phyloP scores from a whole-genome alignment of 2,329 filamentous ascomycete species.

The Kalmusia sp. region DNA sequence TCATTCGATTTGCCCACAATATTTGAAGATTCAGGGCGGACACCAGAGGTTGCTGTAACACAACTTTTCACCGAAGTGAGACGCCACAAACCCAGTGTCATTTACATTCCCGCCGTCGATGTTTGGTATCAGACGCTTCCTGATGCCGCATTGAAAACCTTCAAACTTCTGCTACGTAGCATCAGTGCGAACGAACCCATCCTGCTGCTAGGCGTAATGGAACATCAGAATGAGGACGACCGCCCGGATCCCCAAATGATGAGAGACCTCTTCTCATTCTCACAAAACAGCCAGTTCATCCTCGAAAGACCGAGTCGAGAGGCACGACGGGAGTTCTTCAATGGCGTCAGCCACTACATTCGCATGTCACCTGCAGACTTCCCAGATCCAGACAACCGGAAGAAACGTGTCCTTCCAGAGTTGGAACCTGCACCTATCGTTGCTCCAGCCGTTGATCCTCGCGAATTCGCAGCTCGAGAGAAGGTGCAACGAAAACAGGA shows the following conservation, averaged over 20 bases:
- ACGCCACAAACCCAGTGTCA: constrained; percentile 92
- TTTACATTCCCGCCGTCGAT: constrained; percentile 90
- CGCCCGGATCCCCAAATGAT: constrained; percentile 68
- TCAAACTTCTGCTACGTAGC: constrained; percentile 79
- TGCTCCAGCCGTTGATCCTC: constrained; percentile 58
- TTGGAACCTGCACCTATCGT: constrained; percentile 74
- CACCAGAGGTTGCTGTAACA: constrained; percentile 86
- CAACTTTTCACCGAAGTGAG: constrained; percentile 91
- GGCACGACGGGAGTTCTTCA: constrained; percentile 81
- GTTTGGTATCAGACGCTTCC: constrained; percentile 80
- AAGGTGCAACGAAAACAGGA: constrained; percentile 83
- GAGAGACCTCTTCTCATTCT: constrained; percentile 84
- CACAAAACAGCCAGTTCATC: constrained; percentile 76
- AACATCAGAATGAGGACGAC: constrained; percentile 67
- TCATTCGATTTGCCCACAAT: constrained; percentile 91
- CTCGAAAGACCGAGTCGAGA: constrained; percentile 72
- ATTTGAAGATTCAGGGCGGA: constrained; percentile 80
- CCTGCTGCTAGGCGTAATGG: constrained; percentile 83
- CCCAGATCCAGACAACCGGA: constrained; percentile 83
- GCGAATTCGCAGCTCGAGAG: constrained; percentile 77
- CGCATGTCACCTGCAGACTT: constrained; percentile 83
- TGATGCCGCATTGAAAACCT: constrained; percentile 75
- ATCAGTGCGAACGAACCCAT: constrained; percentile 91
- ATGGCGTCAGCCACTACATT: constrained; percentile 75
- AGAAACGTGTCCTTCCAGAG: constrained; percentile 81